These are phyloP conservation scores for Phlyctochytrium bullatum DNA, from an alignment of 192 early-diverging fungal genomes.

Conservation along the genomic window DNA sequence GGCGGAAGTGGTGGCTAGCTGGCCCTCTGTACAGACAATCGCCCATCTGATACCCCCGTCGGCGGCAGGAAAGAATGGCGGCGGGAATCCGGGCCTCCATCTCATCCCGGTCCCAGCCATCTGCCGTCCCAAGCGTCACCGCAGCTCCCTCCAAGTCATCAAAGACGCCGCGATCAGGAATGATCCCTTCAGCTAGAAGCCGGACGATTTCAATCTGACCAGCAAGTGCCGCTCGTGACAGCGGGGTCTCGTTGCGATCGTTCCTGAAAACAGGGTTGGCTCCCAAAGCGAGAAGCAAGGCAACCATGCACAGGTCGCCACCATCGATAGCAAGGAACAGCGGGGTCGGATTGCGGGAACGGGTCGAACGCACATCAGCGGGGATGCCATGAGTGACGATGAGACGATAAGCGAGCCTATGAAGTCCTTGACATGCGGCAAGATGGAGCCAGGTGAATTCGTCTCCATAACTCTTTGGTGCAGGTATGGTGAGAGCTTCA, in stretches of 20 bases:
- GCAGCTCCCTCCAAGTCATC: neutral
- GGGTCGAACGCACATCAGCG: neutral
- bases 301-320: neutral
- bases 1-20: too few relatives aligned
- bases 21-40: neutral
- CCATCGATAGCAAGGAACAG: neutral
- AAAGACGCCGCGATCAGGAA: neutral
- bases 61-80: neutral
- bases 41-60: neutral
- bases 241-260: neutral
- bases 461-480: neutral
- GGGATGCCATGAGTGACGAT: neutral
- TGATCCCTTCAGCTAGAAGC: neutral
- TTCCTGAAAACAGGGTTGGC: neutral
- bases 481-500: too few relatives aligned
- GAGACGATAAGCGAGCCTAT: neutral
- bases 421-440: neutral
- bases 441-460: neutral
- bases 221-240: neutral
- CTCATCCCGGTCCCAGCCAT: too few relatives aligned
- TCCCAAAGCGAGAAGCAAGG: neutral
- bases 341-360: neutral
- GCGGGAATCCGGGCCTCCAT: neutral
- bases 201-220: neutral
- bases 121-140: too few relatives aligned